Evolutionary conservation across 2,329 filamentous ascomycete species (phyloP).

Genomic region (Aspergillus tamarii): DNA sequence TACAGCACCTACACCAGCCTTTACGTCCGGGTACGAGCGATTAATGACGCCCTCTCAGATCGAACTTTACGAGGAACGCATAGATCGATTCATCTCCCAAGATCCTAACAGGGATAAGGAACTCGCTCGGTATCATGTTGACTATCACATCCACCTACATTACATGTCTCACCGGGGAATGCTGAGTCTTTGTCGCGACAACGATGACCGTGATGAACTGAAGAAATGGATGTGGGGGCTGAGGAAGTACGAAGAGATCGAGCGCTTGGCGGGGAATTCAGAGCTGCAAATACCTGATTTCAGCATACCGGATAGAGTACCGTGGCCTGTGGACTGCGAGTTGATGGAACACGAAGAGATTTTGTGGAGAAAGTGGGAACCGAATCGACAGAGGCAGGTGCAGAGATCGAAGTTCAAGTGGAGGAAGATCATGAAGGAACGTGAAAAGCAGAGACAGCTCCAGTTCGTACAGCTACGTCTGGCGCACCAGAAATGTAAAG

Average conservation of each 20-base stretch:
- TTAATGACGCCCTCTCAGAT: constrained; percentile 10
- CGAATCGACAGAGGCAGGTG: constrained; percentile 9
- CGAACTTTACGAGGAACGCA: constrained; percentile 12
- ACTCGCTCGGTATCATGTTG: constrained; percentile 34
- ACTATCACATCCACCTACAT: constrained; percentile 39
- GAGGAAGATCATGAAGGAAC: constrained; percentile 18
- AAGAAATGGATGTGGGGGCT: constrained; percentile 23
- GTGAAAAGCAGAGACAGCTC: constrained; percentile 9
- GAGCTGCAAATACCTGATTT: not conserved
- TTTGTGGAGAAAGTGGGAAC: constrained; percentile 16
- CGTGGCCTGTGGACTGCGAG: constrained; percentile 10
- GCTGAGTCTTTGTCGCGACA: constrained; percentile 34
- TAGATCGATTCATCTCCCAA: constrained; percentile 5
- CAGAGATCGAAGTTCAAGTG: constrained; percentile 13
- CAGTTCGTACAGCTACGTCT: not conserved
- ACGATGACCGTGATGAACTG: constrained; percentile 30
- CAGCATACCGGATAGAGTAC: not conserved
- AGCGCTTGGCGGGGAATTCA: not conserved
- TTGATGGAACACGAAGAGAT: constrained; percentile 17
- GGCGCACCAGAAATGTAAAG: not conserved
- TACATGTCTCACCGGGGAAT: constrained; percentile 26
- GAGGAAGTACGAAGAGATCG: not conserved
- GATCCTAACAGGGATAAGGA: constrained; percentile 15
- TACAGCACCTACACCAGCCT: constrained; percentile 12
- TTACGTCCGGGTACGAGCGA: constrained; percentile 14